Evolutionary conservation across 108 stramenopile species (phyloP).

Genomic region (Conticribra guillardii): DNA sequence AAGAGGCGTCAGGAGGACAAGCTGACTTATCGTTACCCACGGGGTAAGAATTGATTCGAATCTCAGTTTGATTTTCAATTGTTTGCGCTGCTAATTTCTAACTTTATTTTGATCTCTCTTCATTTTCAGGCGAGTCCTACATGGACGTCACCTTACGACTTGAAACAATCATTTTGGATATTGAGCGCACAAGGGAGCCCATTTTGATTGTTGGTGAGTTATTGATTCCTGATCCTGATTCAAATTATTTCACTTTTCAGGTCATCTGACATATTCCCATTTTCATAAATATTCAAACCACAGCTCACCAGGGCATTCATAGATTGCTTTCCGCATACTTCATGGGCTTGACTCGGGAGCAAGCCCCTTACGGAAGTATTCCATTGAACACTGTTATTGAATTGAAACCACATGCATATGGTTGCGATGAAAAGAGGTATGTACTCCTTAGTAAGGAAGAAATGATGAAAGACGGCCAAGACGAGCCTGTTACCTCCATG

Average conservation of each 20-base stretch:
- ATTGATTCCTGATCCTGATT: too few species aligned
- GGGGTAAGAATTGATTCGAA: slow-evolving; percentile 48
- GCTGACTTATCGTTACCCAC: slow-evolving; percentile 89
- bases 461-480: slow-evolving; percentile 90
- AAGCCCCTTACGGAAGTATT: slow-evolving; percentile 97
- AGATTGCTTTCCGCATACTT: slow-evolving; percentile 99
- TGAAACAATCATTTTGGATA: slow-evolving; percentile 96
- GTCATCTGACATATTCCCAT: too few species aligned
- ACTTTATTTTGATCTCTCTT: not conserved
- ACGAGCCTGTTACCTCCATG: slow-evolving; percentile 90
- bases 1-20: slow-evolving; percentile 90
- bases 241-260: too few species aligned
- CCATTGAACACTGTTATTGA: slow-evolving; percentile 98
- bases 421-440: slow-evolving; percentile 92
- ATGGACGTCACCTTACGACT: slow-evolving; percentile 98
- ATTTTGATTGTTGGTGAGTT: slow-evolving; percentile 89
- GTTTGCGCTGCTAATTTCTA: too few species aligned
- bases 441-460: slow-evolving; percentile 89
- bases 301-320: slow-evolving; percentile 93
- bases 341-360: slow-evolving; percentile 93
- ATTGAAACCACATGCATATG: slow-evolving; percentile 95
- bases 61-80: not conserved
- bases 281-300: not conserved
- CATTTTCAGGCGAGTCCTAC: slow-evolving; percentile 91
- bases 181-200: slow-evolving; percentile 97